Evolutionary conservation across 1,284 basidiomycete species (phyloP).

Genomic region (Sparassis latifolia): DNA sequence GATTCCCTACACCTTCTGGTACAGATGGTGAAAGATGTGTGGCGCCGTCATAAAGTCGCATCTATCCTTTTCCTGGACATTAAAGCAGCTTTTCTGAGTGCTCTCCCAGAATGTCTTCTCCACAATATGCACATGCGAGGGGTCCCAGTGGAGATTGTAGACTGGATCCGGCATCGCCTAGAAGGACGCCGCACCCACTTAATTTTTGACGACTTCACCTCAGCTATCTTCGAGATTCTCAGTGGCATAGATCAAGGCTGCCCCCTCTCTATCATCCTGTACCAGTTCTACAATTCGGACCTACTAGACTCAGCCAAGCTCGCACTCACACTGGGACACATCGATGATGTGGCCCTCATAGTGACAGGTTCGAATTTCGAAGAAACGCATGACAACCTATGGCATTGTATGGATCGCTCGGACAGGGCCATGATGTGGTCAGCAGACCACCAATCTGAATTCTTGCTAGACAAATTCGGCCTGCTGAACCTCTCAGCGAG

Average conservation of each 20-base stretch:
- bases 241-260: constrained; percentile 30
- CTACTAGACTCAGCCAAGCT: constrained; percentile 14
- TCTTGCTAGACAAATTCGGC: constrained; percentile 20
- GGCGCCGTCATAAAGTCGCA: constrained; percentile 25
- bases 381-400: constrained; percentile 11
- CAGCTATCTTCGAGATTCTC: constrained; percentile 15
- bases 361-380: constrained; percentile 10
- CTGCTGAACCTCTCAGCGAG: constrained; percentile 10
- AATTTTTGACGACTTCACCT: constrained; percentile 26
- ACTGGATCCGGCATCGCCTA: constrained; percentile 20
- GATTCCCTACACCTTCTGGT: constrained; percentile 31
- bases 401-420: constrained; percentile 13
- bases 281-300: constrained; percentile 28
- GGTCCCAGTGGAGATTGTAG: constrained; percentile 18
- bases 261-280: constrained; percentile 26
- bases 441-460: constrained; percentile 6
- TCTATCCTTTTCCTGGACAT: constrained; percentile 32
- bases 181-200: constrained; percentile 18
- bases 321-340: constrained; percentile 19
- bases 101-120: constrained; percentile 20
- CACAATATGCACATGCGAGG: constrained; percentile 26
- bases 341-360: constrained; percentile 23
- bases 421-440: constrained; percentile 10
- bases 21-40: constrained; percentile 27
- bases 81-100: constrained; percentile 33